Conservation (phyloP, 2,329 filamentous ascomycete species). For the Gnomoniopsis smithogilvyi region DNA sequence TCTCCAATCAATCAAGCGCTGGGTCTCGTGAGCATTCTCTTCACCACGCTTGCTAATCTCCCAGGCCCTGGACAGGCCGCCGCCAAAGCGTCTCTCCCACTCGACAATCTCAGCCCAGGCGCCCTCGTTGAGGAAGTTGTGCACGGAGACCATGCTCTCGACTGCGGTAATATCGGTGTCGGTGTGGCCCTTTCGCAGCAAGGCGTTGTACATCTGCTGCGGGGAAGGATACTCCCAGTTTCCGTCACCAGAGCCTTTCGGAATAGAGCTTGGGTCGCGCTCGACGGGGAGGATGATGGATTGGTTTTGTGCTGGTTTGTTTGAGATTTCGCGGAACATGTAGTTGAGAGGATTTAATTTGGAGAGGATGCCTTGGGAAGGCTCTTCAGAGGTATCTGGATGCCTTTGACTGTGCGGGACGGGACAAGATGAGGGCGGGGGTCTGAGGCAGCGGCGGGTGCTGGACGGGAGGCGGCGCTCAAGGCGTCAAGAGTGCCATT, state of each 20-base stretch:
- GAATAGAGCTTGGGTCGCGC: constrained; percentile 85
- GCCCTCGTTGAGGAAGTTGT: constrained; percentile 97
- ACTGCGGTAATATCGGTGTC: constrained; percentile 93
- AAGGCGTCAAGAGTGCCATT: constrained; percentile 49
- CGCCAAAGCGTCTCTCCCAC: constrained; percentile 84
- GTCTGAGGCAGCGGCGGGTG: constrained; percentile 24
- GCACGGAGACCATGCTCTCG: constrained; percentile 94
- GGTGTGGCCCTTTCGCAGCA: constrained; percentile 91
- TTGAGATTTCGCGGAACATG: constrained; percentile 87
- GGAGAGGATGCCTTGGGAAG: constrained; percentile 43
- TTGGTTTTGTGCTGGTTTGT: constrained; percentile 73
- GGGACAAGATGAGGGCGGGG: constrained; percentile 40
- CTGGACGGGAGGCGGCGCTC: constrained; percentile 30
- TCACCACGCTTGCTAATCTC: constrained; percentile 72
- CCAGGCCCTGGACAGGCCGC: constrained; percentile 71
- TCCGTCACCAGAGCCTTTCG: constrained; percentile 71
- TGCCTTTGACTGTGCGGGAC: constrained; percentile 37
- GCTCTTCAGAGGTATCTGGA: constrained; percentile 23
- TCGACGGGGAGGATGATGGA: constrained; percentile 70
- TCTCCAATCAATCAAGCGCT: constrained; percentile 38
- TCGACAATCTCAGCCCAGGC: constrained; percentile 93
- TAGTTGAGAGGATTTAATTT: constrained; percentile 77
- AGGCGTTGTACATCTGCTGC: constrained; percentile 99
- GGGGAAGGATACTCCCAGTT: constrained; percentile 98
- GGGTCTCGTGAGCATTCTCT: constrained; percentile 45